Percentiles rank a stretch among this genome's conserved stretches.
Conservation (phyloP, 2,329 filamentous ascomycete species). For the Dactylonectria macrodidyma region DNA sequence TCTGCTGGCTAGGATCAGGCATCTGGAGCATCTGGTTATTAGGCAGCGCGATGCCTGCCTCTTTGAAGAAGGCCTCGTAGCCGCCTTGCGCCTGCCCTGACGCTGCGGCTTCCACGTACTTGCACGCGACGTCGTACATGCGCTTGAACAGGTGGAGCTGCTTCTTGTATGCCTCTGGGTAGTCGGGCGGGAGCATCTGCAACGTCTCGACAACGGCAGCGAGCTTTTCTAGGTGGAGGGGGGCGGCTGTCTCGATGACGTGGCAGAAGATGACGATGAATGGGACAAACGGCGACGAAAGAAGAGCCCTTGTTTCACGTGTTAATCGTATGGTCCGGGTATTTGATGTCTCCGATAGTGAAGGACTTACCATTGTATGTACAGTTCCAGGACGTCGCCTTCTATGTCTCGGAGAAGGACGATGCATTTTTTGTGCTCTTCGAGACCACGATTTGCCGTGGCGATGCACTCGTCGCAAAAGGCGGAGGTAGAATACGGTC, state of each 20-base stretch:
- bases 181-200: not conserved
- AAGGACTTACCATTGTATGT: not conserved
- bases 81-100: not conserved
- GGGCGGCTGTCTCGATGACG: not conserved
- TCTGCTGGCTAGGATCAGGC: not conserved
- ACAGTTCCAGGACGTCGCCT: not conserved
- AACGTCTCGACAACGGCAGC: not conserved
- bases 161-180: not conserved
- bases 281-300: not conserved
- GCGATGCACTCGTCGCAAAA: not conserved
- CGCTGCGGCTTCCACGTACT: not conserved
- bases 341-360: not conserved
- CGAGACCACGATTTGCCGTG: not conserved
- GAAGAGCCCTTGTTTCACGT: not conserved
- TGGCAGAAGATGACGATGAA: conserved; percentile 3
- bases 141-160: not conserved
- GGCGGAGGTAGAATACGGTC: not conserved
- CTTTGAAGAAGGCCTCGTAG: not conserved
- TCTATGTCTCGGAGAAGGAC: not conserved
- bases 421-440: not conserved
- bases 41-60: not conserved
- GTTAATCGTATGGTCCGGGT: not conserved
- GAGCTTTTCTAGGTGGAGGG: not conserved
- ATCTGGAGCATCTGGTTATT: not conserved
- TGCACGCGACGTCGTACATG: not conserved